A percentile compares a stretch with the other conserved stretches of the same genome.
Conservation (phyloP, 2,329 filamentous ascomycete genomes). For the Fusarium fracticaudum region DNA sequence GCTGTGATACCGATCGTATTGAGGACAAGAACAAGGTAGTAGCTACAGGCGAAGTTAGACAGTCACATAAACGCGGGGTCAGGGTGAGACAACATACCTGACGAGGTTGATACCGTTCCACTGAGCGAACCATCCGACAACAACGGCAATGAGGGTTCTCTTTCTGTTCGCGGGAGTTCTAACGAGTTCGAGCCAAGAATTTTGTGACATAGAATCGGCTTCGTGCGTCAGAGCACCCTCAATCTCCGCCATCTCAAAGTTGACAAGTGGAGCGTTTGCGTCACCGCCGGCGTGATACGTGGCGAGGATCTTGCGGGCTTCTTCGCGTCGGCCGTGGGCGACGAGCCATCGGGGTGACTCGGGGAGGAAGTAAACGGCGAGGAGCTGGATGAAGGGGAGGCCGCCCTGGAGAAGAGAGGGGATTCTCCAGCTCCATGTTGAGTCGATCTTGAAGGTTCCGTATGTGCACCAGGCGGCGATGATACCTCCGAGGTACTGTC, state of each 20-base stretch:
- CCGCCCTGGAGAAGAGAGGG: constrained; percentile 41
- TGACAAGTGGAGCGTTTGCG: constrained; percentile 50
- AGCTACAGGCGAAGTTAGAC: constrained; percentile 24
- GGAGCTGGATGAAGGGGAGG: constrained; percentile 36
- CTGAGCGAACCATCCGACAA: constrained; percentile 35
- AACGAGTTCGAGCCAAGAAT: constrained; percentile 51
- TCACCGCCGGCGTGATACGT: constrained; percentile 56
- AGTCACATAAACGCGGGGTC: no score
- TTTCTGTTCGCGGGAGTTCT: constrained; percentile 48
- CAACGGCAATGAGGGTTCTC: constrained; percentile 33
- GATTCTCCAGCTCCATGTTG: constrained; percentile 42
- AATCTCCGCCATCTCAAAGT: constrained; percentile 55
- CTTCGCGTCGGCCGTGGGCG: constrained; percentile 45
- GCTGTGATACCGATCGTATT: constrained; percentile 52
- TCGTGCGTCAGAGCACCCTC: constrained; percentile 46
- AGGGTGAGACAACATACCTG: not conserved
- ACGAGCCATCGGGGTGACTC: constrained; percentile 46
- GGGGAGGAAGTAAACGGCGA: constrained; percentile 40
- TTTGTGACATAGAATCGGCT: constrained; percentile 48
- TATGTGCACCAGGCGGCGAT: constrained; percentile 45
- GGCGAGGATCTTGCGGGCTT: constrained; percentile 51
- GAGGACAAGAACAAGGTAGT: constrained; percentile 52
- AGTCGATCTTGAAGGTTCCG: constrained; percentile 39
- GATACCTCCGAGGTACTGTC: constrained; percentile 43
- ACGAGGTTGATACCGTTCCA: constrained; percentile 37